Percentiles rank a stretch among this genome's conserved stretches.
Conservation (phyloP, 352 stramenopile genomes). For the Phytophthora cryptogea region DNA sequence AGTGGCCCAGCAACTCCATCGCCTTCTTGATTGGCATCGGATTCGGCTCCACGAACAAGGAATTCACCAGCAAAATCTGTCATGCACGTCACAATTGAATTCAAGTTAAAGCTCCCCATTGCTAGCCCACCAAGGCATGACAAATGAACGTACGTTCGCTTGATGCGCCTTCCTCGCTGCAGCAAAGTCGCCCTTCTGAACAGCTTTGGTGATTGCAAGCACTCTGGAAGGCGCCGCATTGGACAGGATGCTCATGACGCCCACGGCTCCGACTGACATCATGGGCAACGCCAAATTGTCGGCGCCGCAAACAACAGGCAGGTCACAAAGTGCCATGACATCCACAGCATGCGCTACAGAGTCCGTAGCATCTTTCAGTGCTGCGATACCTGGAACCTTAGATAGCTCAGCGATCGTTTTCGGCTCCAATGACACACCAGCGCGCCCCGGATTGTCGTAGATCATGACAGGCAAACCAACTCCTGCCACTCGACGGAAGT, state of each 20-base stretch:
- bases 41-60: conserved; percentile 79
- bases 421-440: conserved; percentile 85
- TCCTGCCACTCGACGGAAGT: too few relatives aligned
- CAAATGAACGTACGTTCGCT: conserved; percentile 48
- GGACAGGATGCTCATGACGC: conserved; percentile 89
- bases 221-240: conserved; percentile 79
- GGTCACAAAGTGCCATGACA: conserved; percentile 83
- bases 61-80: conserved; percentile 19
- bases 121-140: not conserved
- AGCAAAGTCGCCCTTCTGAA: conserved; percentile 71
- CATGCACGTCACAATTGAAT: not conserved
- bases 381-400: conserved; percentile 93
- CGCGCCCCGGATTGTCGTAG: conserved; percentile 49
- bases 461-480: conserved; percentile 91
- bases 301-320: conserved; percentile 87
- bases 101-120: not conserved
- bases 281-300: conserved; percentile 88
- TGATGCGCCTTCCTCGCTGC: conserved; percentile 71
- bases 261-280: conserved; percentile 83
- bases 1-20: conserved; percentile 73
- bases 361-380: conserved; percentile 96
- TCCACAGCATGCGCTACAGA: conserved; percentile 83
- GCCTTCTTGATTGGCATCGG: conserved; percentile 79
- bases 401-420: conserved; percentile 91
- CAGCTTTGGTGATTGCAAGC: conserved; percentile 70